Evolutionary conservation across 495 filamentous ascomycete genomes (phyloP), one percentile per base, ranked within the genome.

Genomic region (Pyrenopolyporus hunteri): DNA sequence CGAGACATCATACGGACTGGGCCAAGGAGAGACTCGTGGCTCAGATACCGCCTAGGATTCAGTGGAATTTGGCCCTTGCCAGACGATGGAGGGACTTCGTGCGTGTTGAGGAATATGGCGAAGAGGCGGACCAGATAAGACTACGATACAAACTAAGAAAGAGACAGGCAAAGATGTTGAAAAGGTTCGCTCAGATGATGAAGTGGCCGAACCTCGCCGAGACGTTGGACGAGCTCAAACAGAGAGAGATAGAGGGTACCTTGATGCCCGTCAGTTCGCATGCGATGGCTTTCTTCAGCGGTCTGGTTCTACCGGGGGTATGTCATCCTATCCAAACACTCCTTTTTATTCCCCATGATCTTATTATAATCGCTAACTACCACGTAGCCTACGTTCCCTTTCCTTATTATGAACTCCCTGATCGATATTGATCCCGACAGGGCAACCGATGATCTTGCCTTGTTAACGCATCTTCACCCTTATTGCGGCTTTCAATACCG

Each of bases 401-500:
- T 84, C 73, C 80, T 90, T 11, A 82, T 88, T 36, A 89, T 91
- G 85, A 89, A 88, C 68, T 73, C 85, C 14, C 78, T 91, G 14
- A 82, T 89, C 59, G 88, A 90, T 71, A 86, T 87, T 63, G 87
- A 90, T 68, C 80, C 81, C 2, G 83, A 85, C 63, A 70, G 63
- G 17, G 82, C 82, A 11, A 82, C 84, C 7, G 76, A 83, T 52
- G 73, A 84, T 20, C 82, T 89, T 17, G 80, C 82, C 46, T 75
- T 85, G 40, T 78, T 91, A 5, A 82, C 80, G 14, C 81, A 88
- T 64, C 77, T 83, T 63, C 77, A 83, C 37, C 84, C 85, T 1
- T 78, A 84, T 54, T 81, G 83, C 57, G 88, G 88, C 14, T 89
- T 91, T 72, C 88, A 91, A 69, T 89, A 89, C 66, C 81, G 83